Percentiles rank a stretch among this genome's conserved stretches.
These are phyloP conservation scores for Haplosporangium gracile DNA, from an alignment of 192 early-diverging fungal genomes.

Conservation along the genomic window DNA sequence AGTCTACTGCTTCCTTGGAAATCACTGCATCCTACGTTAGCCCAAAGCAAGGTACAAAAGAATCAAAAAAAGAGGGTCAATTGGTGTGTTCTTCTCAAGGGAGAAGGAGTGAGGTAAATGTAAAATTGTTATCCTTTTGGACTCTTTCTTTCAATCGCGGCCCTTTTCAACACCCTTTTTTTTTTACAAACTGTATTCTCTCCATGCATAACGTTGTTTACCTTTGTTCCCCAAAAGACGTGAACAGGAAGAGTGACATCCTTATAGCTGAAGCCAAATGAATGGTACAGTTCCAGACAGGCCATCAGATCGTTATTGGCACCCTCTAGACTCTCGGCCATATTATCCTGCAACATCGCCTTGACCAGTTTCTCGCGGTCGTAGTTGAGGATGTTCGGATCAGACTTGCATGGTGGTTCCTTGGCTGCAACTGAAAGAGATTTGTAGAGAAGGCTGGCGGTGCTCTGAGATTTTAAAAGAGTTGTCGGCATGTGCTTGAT, in stretches of 20 bases:
- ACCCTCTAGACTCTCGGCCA: constrained; percentile 55
- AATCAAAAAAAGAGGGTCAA: neutral
- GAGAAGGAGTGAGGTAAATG: neutral
- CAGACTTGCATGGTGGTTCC: constrained; percentile 44
- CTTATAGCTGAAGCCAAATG: constrained; percentile 59
- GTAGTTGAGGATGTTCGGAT: constrained; percentile 46
- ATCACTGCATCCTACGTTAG: constrained; percentile 49
- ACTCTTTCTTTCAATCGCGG: neutral
- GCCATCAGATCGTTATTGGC: constrained; percentile 60
- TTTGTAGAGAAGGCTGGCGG: constrained; percentile 54
- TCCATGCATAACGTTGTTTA: constrained; percentile 7
- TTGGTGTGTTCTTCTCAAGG: neutral
- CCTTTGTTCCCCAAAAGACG: constrained; percentile 62
- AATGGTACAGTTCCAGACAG: constrained; percentile 53
- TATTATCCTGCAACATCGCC: constrained; percentile 56
- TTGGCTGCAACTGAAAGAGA: constrained; percentile 51
- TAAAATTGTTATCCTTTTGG: neutral
- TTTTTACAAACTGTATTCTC: neutral
- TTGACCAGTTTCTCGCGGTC: constrained; percentile 55
- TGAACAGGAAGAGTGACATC: constrained; percentile 60
- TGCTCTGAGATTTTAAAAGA: constrained; percentile 47
- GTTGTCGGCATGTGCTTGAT: constrained; percentile 57
- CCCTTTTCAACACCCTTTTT: neutral
- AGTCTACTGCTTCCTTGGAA: constrained; percentile 56
- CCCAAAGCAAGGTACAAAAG: neutral